Evolutionary conservation across 306 rosid genomes (phyloP), one percentile per base, ranked within the genome.

Genomic region (Cyclanthera cordifolia): DNA sequence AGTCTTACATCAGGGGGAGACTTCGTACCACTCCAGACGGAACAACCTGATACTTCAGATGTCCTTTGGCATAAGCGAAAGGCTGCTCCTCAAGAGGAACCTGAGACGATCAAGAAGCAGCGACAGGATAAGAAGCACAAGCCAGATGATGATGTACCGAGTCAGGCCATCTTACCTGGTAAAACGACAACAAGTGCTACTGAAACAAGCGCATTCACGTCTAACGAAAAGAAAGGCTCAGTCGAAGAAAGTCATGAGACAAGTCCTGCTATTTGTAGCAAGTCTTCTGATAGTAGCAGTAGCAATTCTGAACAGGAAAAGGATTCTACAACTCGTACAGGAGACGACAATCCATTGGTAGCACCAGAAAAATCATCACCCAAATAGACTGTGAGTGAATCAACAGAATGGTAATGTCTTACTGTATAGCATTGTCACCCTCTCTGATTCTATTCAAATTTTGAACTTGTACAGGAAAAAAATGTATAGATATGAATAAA

Each of bases 11-110:
- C 95, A 72, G 85, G 84, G 68, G 93, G 91, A 77, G 96, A 92
- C 82, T 89, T 85, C 79, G 85, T 74, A 53, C 98, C 98, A 72
- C 98, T 95, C 0, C 89, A 83, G 54, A 87, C 76, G 81, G 87
- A 89, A 83, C 88, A 87, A 72, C 81, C 79, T 25, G 88, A 83
- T 21, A 51, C 86, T 32, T 72, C 84, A 6, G 96, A 85, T 70
- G 77, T 87, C 74, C 83, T 85, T 41, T 60, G 87, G 84, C 46
- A 84, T 81, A 92, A 87, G 83, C 84, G 96, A 76, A 87, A 84
- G 74, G 56, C 72, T 47, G 83, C 82, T 77, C 69, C 84, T 15
- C 84, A 82, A 74, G 95, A 91, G 79, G 92, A 92, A 52, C 79
- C 81, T 1, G 95, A 80, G 76, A 78, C 32, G 46, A 73, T 56